phyloP scores from a whole-genome alignment of 345 rosid genomes.

The Nephelium lappaceum region DNA sequence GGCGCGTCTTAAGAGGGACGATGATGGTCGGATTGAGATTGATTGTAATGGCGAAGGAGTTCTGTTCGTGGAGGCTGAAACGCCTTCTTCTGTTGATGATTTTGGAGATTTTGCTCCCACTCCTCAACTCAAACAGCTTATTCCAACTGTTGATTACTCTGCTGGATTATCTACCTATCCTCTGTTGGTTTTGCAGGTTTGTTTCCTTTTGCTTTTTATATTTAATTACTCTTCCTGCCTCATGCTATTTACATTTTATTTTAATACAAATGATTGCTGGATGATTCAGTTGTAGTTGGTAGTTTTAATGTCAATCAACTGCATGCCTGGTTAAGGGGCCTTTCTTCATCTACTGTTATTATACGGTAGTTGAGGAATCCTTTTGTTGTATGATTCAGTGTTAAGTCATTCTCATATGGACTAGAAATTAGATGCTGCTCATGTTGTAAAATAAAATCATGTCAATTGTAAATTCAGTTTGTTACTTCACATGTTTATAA shows the following conservation, averaged over 20 bases:
- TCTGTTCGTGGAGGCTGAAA: constrained; percentile 80
- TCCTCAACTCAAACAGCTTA: constrained; percentile 75
- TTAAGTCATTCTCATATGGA: neutral
- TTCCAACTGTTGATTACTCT: constrained; percentile 86
- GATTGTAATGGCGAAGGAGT: constrained; percentile 86
- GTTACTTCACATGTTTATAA: neutral
- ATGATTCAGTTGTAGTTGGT: no score
- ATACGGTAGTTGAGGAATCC: neutral
- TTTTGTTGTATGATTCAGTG: neutral
- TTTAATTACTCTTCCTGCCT: neutral
- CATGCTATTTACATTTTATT: neutral
- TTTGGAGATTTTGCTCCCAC: constrained; percentile 94
- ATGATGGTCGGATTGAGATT: constrained; percentile 93
- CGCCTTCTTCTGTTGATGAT: constrained; percentile 63
- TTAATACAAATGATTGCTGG: no score
- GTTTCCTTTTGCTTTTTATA: neutral
- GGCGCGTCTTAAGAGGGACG: constrained; percentile 64
- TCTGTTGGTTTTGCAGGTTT: constrained; percentile 87
- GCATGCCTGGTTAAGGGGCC: neutral
- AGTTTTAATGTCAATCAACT: neutral
- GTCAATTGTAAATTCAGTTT: neutral
- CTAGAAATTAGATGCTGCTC: neutral
- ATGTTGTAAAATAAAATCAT: neutral
- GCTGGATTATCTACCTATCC: constrained; percentile 72
- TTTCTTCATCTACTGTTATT: neutral